A percentile compares a stretch with the other conserved stretches of the same genome.
Conservation (phyloP, 768 basidiomycete genomes). For the Kwoniella newhampshirensis region DNA sequence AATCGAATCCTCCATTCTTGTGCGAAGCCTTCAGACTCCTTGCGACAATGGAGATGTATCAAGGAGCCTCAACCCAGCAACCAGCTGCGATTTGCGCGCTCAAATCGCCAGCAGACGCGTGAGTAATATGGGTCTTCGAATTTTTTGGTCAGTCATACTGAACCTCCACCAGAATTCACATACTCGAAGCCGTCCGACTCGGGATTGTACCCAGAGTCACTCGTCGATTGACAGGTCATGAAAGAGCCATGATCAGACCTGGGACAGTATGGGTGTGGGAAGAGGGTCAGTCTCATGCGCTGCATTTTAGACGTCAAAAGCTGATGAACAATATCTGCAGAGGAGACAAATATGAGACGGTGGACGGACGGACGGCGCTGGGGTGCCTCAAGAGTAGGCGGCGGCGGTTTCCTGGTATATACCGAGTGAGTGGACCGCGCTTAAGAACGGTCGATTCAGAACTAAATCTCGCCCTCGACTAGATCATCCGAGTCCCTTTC, state of each 20-base stretch:
- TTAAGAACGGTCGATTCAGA: constrained; percentile 2
- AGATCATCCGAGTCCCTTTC: constrained; percentile 25
- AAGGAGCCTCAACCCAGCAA: constrained; percentile 41
- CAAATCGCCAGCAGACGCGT: constrained; percentile 49
- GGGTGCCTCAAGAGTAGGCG: constrained; percentile 47
- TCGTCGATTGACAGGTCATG: constrained; percentile 47
- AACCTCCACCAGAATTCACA: constrained; percentile 31
- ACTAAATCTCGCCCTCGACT: background rate
- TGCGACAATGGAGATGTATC: constrained; percentile 25
- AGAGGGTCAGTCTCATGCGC: constrained; percentile 36
- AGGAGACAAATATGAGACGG: constrained; percentile 49
- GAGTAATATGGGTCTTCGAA: constrained; percentile 17
- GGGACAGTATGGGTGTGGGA: constrained; percentile 53
- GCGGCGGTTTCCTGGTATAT: constrained; percentile 47
- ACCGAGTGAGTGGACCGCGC: constrained; percentile 35
- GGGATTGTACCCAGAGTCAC: constrained; percentile 48
- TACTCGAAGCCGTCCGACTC: constrained; percentile 47
- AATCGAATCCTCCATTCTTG: no score
- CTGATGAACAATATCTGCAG: constrained; percentile 19
- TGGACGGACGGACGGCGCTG: constrained; percentile 49
- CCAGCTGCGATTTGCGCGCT: constrained; percentile 48
- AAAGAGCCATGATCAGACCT: constrained; percentile 42
- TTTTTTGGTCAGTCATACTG: background rate
- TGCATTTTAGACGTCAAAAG: background rate
- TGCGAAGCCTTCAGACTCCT: no score